phyloP scores from a whole-genome alignment of 345 rosid genomes.

The Rhodamnia rubescens region DNA sequence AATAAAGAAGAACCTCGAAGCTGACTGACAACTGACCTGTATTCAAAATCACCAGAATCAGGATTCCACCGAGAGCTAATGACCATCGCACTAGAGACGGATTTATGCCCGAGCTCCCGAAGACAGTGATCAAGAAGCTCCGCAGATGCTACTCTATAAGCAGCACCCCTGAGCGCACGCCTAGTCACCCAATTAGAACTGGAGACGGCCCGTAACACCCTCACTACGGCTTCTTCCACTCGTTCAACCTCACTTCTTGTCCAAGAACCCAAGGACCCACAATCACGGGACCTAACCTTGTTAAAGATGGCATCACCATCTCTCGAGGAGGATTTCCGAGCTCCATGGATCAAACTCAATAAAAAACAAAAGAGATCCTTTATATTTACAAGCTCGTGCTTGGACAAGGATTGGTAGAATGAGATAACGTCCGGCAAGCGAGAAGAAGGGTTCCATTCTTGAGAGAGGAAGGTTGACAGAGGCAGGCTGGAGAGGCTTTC shows the following conservation, averaged over 20 bases:
- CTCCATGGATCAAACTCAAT: slow-evolving; percentile 27
- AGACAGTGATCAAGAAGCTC: slow-evolving; percentile 54
- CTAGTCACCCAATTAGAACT: slow-evolving; percentile 53
- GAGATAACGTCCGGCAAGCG: slow-evolving; percentile 23
- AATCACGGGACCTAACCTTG: slow-evolving; percentile 5
- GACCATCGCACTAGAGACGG: slow-evolving; percentile 29
- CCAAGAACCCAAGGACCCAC: slow-evolving; percentile 21
- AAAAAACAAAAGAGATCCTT: slow-evolving; percentile 44
- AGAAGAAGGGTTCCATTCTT: slow-evolving; percentile 21
- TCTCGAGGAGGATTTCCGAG: slow-evolving; percentile 24
- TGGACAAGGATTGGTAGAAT: slow-evolving; percentile 42
- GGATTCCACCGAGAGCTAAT: slow-evolving; percentile 32
- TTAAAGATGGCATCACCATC: slow-evolving; percentile 12
- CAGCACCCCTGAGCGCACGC: slow-evolving; percentile 54
- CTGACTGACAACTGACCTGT: slow-evolving; percentile 24
- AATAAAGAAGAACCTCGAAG: neutral
- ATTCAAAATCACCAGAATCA: slow-evolving; percentile 36
- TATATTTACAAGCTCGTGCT: slow-evolving; percentile 33
- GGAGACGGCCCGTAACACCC: slow-evolving; percentile 49
- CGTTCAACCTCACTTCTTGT: slow-evolving; percentile 28
- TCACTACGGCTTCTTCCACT: slow-evolving; percentile 47
- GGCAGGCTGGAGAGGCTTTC: slow-evolving; percentile 32
- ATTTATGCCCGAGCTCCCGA: slow-evolving; percentile 37
- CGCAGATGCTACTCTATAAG: slow-evolving; percentile 35
- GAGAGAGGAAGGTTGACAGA: slow-evolving; percentile 21